phyloP scores from a whole-genome alignment of 306 rosid genomes.

The Sechiopsis laciniata region DNA sequence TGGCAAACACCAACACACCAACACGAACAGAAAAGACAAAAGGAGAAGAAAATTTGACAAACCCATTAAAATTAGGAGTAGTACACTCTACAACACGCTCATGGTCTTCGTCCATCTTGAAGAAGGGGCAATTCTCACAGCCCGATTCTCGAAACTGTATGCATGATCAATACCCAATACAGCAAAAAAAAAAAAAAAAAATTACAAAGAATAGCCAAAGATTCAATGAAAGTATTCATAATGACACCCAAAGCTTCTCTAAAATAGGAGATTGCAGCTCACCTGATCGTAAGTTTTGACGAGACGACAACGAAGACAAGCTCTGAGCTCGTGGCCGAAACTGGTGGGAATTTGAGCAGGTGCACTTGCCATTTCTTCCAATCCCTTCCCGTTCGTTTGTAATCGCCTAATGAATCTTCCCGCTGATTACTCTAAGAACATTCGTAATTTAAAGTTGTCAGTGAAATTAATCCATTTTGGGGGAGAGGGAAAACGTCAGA shows the following conservation, averaged over 20 bases:
- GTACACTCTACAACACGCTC: slow-evolving; percentile 86
- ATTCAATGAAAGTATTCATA: neutral
- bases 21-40: slow-evolving; percentile 1
- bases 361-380: slow-evolving; percentile 43
- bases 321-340: slow-evolving; percentile 84
- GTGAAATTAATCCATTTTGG: neutral
- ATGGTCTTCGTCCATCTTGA: slow-evolving; percentile 84
- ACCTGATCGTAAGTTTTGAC: slow-evolving; percentile 99
- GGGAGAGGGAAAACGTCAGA: neutral
- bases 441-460: neutral
- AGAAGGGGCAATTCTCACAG: slow-evolving; percentile 89
- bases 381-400: neutral
- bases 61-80: slow-evolving; percentile 96
- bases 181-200: too few species aligned
- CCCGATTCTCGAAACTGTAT: slow-evolving; percentile 81
- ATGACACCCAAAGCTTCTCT: neutral
- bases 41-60: neutral
- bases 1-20: neutral
- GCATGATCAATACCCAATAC: too few species aligned
- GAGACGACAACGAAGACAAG: slow-evolving; percentile 97
- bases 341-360: slow-evolving; percentile 92
- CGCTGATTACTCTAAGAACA: neutral
- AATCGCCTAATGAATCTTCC: neutral
- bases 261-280: neutral
- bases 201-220: neutral